These are phyloP conservation scores for Colletotrichum paranaense DNA, from an alignment of 2,329 filamentous ascomycete species.

Conservation along the genomic window DNA sequence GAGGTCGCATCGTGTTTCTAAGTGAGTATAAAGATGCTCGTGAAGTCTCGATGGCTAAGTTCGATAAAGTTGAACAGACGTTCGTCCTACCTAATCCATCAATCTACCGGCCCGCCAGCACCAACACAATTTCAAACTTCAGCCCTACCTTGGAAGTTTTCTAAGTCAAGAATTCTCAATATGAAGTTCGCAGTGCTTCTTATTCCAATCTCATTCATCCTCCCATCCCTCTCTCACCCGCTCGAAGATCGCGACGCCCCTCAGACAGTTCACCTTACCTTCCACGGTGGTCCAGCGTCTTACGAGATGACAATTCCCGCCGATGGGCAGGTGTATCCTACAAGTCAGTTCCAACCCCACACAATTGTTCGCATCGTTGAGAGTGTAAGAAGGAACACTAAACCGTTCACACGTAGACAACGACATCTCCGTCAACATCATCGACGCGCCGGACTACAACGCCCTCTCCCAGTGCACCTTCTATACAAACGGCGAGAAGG, in stretches of 20 bases:
- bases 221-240: slow-evolving; percentile 17
- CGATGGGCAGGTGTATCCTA: slow-evolving; percentile 51
- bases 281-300: slow-evolving; percentile 53
- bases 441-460: slow-evolving; percentile 57
- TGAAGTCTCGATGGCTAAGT: background rate
- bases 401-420: slow-evolving; percentile 45
- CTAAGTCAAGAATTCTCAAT: background rate
- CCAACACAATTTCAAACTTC: background rate
- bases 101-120: background rate
- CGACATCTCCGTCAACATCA: slow-evolving; percentile 50
- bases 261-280: slow-evolving; percentile 55
- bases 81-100: too few relatives aligned
- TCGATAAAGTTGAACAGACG: background rate
- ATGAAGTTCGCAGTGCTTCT: slow-evolving; percentile 39
- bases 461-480: slow-evolving; percentile 57
- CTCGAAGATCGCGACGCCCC: slow-evolving; percentile 43
- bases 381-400: background rate
- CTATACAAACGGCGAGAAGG: slow-evolving; percentile 46
- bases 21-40: background rate
- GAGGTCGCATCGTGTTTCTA: background rate
- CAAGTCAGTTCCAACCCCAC: slow-evolving; percentile 44
- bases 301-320: slow-evolving; percentile 56
- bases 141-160: background rate
- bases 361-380: background rate
- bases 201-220: slow-evolving; percentile 17